Base-by-base conservation (phyloP, 768 basidiomycete species). In the Chalciporus piperatus region DNA sequence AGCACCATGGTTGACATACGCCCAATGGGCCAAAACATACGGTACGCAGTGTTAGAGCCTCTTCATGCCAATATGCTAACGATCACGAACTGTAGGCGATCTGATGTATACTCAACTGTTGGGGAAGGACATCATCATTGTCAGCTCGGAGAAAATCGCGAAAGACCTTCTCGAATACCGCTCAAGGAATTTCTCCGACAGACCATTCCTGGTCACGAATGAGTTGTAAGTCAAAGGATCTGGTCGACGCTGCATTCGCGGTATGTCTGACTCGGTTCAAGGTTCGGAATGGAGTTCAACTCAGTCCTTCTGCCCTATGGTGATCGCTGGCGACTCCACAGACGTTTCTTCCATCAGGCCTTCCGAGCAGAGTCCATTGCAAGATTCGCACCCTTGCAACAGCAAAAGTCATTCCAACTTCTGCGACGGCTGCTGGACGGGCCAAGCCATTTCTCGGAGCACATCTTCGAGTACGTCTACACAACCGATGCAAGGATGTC, bases 121-220 rank as follows among this genome's bases (percentile, higher is more conserved):
- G 55, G 79, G 76, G 50, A 67, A 71, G n/a, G 63, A 65, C 25
- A 70, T 74, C 25, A 58, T 82, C 39, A 61, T 82, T 48, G 54
- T 83, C 38, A 80, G 72, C 58, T 71, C 71, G 12, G 66, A 66
- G 35, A 70, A 72, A 53, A 69, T 70, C 20, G 75, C 71, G 3
- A 57, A 66, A 19, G 79, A 79, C 48, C 69, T 82, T 13, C 68
- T 82, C 35, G 78, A 80, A 37, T 56, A 65, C 32, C 73, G 76
- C 9, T 74, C 76, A 3, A 59, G 55, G 11, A 73, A 77, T 41
- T 80, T 80, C 55, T 79, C 79, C 5, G 78, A 77, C 59, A 70
- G 81, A n/a, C 80, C 79, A 5, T 50, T 7, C 6, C 39, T 64
- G 22, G 46, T 59, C 19, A 61, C 51, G 2, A 54, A 51, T 3